Conservation (phyloP, 192 early-diverging fungal species). For the Backusella psychrophila region DNA sequence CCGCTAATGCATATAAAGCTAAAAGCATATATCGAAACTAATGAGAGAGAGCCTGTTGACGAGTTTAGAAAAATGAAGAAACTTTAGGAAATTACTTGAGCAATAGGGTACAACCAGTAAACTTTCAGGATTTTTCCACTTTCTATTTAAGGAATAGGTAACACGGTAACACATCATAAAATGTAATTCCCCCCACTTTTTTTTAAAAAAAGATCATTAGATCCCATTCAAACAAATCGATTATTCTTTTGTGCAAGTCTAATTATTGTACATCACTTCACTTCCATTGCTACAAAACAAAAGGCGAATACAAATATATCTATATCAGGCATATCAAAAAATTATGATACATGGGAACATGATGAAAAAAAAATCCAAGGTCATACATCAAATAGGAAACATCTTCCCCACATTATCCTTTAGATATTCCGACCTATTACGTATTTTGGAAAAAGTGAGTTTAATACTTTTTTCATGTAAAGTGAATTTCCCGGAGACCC, state of each 20-base stretch:
- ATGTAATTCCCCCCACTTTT: neutral
- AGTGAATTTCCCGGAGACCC: slow-evolving; percentile 11
- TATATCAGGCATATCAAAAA: slow-evolving; percentile 6
- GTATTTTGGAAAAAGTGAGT: neutral
- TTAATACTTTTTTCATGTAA: slow-evolving; percentile 3
- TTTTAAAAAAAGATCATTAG: neutral
- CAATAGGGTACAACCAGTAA: slow-evolving; percentile 1
- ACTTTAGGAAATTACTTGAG: neutral
- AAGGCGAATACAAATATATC: neutral
- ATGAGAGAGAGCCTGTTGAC: neutral
- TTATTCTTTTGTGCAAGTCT: neutral
- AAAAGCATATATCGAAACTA: neutral
- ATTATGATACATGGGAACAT: neutral
- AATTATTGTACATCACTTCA: neutral
- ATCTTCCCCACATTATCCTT: slow-evolving; percentile 7
- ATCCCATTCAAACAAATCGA: neutral
- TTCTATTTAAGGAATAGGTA: neutral
- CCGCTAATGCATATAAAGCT: neutral
- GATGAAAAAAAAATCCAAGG: slow-evolving; percentile 3
- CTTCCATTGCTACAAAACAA: neutral
- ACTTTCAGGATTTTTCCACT: slow-evolving; percentile 3
- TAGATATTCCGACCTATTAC: slow-evolving; percentile 8
- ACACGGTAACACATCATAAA: neutral
- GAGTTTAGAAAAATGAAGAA: neutral
- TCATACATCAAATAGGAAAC: neutral